Percentiles rank a stretch among this genome's conserved stretches.
Conservation (phyloP, 2,329 filamentous ascomycete species). For the Lachnellula suecica region DNA sequence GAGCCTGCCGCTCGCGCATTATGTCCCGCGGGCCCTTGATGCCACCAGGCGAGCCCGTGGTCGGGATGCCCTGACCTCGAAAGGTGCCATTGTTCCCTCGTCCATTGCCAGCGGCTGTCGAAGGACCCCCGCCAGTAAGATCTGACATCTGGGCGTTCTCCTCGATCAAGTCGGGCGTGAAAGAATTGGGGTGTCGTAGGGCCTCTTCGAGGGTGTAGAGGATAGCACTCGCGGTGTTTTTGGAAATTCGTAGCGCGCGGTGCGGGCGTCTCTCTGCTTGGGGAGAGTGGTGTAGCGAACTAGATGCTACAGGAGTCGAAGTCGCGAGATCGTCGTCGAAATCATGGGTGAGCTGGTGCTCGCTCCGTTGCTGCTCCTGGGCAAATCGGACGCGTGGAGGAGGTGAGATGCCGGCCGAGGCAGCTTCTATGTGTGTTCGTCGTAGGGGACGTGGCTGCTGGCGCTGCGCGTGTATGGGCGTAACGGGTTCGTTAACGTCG, state of each 20-base stretch:
- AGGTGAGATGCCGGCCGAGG: constrained; percentile 32
- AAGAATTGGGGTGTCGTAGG: constrained; percentile 75
- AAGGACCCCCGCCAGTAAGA: constrained; percentile 60
- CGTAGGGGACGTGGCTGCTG: constrained; percentile 30
- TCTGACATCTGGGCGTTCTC: constrained; percentile 93
- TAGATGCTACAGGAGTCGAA: constrained; percentile 24
- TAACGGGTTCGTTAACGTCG: constrained; percentile 34
- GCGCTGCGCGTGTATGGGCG: constrained; percentile 28
- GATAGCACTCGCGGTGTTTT: constrained; percentile 83
- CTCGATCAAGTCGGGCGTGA: constrained; percentile 82
- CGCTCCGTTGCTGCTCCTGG: constrained; percentile 14
- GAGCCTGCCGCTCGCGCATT: constrained; percentile 80
- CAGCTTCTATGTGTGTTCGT: constrained; percentile 33
- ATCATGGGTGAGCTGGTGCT: constrained; percentile 25
- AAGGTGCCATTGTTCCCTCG: constrained; percentile 55
- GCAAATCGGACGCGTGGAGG: constrained; percentile 27
- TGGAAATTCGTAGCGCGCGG: constrained; percentile 66
- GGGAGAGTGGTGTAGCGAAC: constrained; percentile 19
- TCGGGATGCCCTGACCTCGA: constrained; percentile 45
- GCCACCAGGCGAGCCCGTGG: constrained; percentile 46
- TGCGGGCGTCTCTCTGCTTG: constrained; percentile 40
- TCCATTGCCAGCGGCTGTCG: constrained; percentile 57
- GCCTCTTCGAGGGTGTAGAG: constrained; percentile 91
- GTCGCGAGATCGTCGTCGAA: constrained; percentile 28
- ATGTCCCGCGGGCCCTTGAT: constrained; percentile 87